phyloP scores from a whole-genome alignment of 169 alveolate genomes.

The Cryptosporidium ryanae region DNA sequence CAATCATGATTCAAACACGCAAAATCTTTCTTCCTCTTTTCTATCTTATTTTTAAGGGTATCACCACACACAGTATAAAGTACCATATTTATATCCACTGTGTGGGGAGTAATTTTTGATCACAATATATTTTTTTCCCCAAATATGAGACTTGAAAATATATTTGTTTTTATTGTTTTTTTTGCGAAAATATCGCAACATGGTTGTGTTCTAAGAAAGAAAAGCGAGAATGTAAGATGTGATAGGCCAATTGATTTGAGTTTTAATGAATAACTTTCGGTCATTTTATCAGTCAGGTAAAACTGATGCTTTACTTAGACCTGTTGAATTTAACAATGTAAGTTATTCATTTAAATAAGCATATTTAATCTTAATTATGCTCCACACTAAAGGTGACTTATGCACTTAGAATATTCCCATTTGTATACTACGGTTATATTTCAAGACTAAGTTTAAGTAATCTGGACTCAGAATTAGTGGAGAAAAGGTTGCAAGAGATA shows the following conservation, averaged over 20 bases:
- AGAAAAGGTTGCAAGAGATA: slow-evolving; percentile 50
- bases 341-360: neutral
- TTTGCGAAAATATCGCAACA: neutral
- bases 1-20: too few relatives aligned
- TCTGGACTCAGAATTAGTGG: slow-evolving; percentile 16
- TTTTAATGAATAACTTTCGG: too few relatives aligned
- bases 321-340: slow-evolving; percentile 51
- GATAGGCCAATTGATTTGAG: too few relatives aligned
- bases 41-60: too few relatives aligned
- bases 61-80: too few relatives aligned
- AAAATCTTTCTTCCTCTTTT: too few relatives aligned
- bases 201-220: neutral
- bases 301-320: slow-evolving; percentile 12
- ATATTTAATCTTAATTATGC: neutral
- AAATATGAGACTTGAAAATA: slow-evolving; percentile 2
- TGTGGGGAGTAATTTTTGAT: too few relatives aligned
- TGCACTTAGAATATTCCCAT: slow-evolving; percentile 55
- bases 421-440: slow-evolving; percentile 64
- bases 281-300: neutral
- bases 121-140: too few relatives aligned
- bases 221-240: too few relatives aligned
- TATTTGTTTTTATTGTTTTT: neutral
- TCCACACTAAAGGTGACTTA: slow-evolving; percentile 32
- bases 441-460: slow-evolving; percentile 69
- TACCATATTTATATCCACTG: too few relatives aligned